Percentiles rank a stretch among this genome's conserved stretches.
Conservation (phyloP, 768 basidiomycete genomes). For the Tremella mesenterica region DNA sequence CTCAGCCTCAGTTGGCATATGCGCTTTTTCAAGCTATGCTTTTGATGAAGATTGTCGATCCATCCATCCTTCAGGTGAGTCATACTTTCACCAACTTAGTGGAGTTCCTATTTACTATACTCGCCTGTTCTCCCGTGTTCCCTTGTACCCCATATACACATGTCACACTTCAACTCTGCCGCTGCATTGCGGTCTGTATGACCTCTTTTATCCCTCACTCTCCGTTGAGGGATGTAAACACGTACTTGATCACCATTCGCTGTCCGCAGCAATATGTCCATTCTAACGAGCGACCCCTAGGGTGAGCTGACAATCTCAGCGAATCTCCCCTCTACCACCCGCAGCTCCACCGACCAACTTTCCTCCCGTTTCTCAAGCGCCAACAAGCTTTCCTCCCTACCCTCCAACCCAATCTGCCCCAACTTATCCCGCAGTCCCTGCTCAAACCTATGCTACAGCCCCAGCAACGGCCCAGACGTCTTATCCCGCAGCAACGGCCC, state of each 20-base stretch:
- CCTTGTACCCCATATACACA: too few relatives aligned
- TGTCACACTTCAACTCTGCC: too few relatives aligned
- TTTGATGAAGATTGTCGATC: slow-evolving; percentile 86
- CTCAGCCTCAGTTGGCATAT: slow-evolving; percentile 88
- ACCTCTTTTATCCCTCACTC: too few relatives aligned
- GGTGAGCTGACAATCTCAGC: slow-evolving; percentile 10
- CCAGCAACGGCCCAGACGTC: slow-evolving; percentile 29
- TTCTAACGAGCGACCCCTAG: not conserved
- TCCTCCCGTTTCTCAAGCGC: slow-evolving; percentile 5
- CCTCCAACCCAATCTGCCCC: slow-evolving; percentile 33
- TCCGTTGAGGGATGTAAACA: too few relatives aligned
- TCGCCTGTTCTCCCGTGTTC: not conserved
- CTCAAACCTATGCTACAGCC: slow-evolving; percentile 40
- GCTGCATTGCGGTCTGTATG: too few relatives aligned
- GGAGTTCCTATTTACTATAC: not conserved
- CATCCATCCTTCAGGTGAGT: slow-evolving; percentile 66
- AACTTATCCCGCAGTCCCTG: slow-evolving; percentile 40
- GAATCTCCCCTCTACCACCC: slow-evolving; percentile 32
- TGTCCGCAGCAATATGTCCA: too few relatives aligned
- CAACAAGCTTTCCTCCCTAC: slow-evolving; percentile 16
- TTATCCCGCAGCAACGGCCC: slow-evolving; percentile 29
- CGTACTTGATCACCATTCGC: too few relatives aligned
- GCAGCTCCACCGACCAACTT: slow-evolving; percentile 4
- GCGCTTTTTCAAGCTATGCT: slow-evolving; percentile 91
- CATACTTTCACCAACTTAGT: not conserved